Evolutionary conservation across 2,329 filamentous ascomycete species (phyloP).

Genomic region (Colletotrichum sidae): DNA sequence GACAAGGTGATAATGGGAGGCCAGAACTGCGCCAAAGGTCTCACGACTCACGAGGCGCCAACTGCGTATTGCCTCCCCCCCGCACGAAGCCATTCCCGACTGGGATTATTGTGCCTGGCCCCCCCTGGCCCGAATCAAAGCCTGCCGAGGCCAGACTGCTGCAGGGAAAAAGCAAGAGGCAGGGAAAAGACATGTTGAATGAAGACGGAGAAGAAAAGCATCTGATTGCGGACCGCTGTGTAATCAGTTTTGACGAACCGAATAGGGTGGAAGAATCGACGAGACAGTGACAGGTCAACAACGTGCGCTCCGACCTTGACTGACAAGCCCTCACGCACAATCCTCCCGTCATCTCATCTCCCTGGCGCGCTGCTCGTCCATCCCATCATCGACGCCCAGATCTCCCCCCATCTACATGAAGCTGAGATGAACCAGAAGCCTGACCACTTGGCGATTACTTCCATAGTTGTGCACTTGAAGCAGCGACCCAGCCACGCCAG

Average conservation of each 20-base stretch:
- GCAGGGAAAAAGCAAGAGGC: conserved; percentile 7
- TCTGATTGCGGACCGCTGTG: conserved; percentile 6
- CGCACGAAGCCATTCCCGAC: conserved; percentile 30
- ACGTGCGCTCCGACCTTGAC: too few species aligned
- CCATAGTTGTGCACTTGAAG: too few species aligned
- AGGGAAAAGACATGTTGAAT: conserved; percentile 4
- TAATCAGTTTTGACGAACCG: conserved; percentile 4
- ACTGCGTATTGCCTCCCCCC: neutral
- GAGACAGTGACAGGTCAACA: neutral
- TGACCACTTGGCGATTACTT: too few species aligned
- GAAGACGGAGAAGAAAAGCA: conserved; percentile 19
- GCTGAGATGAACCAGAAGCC: too few species aligned
- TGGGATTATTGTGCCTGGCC: neutral
- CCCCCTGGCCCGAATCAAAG: conserved; percentile 13
- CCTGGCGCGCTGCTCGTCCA: too few species aligned
- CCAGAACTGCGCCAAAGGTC: neutral
- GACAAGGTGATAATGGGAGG: conserved; percentile 2
- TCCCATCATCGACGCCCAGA: neutral
- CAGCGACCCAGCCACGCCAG: too few species aligned
- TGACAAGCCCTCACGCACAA: too few species aligned
- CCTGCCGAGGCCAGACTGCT: conserved; percentile 8
- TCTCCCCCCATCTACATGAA: too few species aligned
- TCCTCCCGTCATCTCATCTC: neutral
- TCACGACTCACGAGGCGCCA: too few species aligned
- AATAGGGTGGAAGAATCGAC: neutral